Evolutionary conservation across 2,329 filamentous ascomycete genomes (phyloP), one percentile per base, ranked within the genome.

Genomic region (Aspergillus aculeatus): DNA sequence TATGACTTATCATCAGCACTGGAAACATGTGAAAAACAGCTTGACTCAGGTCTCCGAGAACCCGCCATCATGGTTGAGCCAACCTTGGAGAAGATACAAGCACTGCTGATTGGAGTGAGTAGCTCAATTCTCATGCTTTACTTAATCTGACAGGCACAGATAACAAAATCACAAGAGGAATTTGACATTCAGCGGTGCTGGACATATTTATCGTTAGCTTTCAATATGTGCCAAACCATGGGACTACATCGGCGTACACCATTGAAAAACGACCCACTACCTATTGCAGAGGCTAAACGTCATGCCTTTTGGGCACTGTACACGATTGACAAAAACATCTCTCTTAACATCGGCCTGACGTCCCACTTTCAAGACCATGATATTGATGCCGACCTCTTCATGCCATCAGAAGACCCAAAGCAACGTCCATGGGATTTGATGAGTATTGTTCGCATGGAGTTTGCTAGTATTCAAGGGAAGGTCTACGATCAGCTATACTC

Each of bases 351-450:
- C 5, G 68, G 68, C 3, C 55, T 69, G 21, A 63, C 63, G 2
- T 68, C 68, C 1, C 67, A 68, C 41, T 66, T 70, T 21, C 68
- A 69, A n/a, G 68, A 70, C 38, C 67, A 70, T 48, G 68, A 70
- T 29, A 69, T 70, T 16, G 68, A 70, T 41, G 58, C 64, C 1
- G 64, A 64, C 3, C 52, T 64, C 0, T 68, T 69, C 44, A 57
- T 52, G 0, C 64, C 66, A 1, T 69, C 68, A 0, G 29, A 57
- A 4, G 58, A 70, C 19, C 59, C 64, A 2, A 60, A 57, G 14
- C 59, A 65, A 16, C 57, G 54, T 4, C 62, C 68, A 1, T 70
- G 68, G 68, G 68, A 70, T 47, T 47, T 68, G 24, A 68, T 69
- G 57, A 61, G 62, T 3, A 59, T 70, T 10, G 64, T 66, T 9